Evolutionary conservation across 2,329 filamentous ascomycete species (phyloP).

Genomic region (Chaetomiaceae sp.): DNA sequence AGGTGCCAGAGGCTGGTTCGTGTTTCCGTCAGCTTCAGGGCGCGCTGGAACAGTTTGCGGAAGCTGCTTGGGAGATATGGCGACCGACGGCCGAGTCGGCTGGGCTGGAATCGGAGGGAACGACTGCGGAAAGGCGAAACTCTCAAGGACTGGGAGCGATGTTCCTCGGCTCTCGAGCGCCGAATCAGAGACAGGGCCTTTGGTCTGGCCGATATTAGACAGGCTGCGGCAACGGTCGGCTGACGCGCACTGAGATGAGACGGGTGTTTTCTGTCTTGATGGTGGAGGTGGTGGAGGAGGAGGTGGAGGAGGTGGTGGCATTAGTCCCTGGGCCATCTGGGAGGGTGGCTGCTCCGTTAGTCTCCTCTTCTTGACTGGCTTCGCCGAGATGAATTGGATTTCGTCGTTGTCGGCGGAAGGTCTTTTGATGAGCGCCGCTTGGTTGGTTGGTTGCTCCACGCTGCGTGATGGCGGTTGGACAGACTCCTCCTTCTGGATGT

Average conservation of each 20-base stretch:
- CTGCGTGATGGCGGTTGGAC: neutral
- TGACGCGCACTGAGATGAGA: conserved; percentile 1
- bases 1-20: neutral
- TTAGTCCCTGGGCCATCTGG: conserved; percentile 17
- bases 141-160: conserved; percentile 35
- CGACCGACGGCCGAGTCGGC: conserved; percentile 29
- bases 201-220: conserved; percentile 27
- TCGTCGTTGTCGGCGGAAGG: conserved; percentile 40
- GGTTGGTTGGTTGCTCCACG: neutral
- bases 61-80: conserved; percentile 36
- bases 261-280: neutral
- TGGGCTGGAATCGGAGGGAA: conserved; percentile 15
- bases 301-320: conserved; percentile 22
- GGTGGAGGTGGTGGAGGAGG: neutral
- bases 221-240: conserved; percentile 30
- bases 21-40: neutral
- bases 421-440: conserved; percentile 27
- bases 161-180: conserved; percentile 30
- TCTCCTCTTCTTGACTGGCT: conserved; percentile 38
- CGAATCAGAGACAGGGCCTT: conserved; percentile 26
- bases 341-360: neutral
- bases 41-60: conserved; percentile 24
- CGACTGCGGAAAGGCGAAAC: conserved; percentile 31
- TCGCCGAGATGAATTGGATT: conserved; percentile 42
- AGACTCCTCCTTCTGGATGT: neutral